Evolutionary conservation across 2,329 filamentous ascomycete genomes (phyloP).

Genomic region (Hypoxylon sp.): DNA sequence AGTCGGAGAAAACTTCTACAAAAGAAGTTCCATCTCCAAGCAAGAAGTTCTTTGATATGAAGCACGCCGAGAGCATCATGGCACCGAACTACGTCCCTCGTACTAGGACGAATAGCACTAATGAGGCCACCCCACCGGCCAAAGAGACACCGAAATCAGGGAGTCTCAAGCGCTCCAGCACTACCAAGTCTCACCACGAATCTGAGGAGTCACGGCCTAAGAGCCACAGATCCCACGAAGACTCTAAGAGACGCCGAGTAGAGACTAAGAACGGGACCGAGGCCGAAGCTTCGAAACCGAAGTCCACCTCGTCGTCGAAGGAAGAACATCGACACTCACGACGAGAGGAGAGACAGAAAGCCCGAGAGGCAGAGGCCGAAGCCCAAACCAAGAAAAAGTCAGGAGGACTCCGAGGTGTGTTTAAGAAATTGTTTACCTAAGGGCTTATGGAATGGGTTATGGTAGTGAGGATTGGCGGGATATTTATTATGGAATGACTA

Average conservation of each 20-base stretch:
- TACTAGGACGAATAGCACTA: constrained; percentile 40
- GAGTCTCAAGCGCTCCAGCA: constrained; percentile 54
- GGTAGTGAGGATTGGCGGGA: neutral
- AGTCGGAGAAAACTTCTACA: constrained; percentile 37
- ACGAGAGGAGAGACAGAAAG: constrained; percentile 54
- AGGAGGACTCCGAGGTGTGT: constrained; percentile 56
- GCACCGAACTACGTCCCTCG: constrained; percentile 42
- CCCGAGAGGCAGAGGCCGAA: constrained; percentile 48
- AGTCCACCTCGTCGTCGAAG: constrained; percentile 44
- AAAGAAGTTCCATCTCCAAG: constrained; percentile 50
- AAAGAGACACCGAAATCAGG: constrained; percentile 52
- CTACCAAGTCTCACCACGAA: constrained; percentile 52
- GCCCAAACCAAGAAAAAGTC: constrained; percentile 52
- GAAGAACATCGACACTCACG: constrained; percentile 55
- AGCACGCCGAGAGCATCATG: constrained; percentile 56
- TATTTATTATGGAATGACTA: constrained; percentile 16
- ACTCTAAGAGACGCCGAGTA: constrained; percentile 42
- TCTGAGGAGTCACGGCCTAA: constrained; percentile 52
- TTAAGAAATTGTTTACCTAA: constrained; percentile 59
- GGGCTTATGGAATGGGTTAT: neutral
- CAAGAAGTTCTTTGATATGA: constrained; percentile 62
- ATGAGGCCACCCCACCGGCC: constrained; percentile 29
- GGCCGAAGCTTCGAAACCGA: constrained; percentile 36
- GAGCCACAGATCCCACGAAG: constrained; percentile 32
- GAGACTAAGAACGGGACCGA: constrained; percentile 38